A percentile compares a stretch with the other conserved stretches of the same genome.
Evolutionary conservation across 75 land plant genomes (phyloP).

Genomic region (Selaginella moellendorffii): DNA sequence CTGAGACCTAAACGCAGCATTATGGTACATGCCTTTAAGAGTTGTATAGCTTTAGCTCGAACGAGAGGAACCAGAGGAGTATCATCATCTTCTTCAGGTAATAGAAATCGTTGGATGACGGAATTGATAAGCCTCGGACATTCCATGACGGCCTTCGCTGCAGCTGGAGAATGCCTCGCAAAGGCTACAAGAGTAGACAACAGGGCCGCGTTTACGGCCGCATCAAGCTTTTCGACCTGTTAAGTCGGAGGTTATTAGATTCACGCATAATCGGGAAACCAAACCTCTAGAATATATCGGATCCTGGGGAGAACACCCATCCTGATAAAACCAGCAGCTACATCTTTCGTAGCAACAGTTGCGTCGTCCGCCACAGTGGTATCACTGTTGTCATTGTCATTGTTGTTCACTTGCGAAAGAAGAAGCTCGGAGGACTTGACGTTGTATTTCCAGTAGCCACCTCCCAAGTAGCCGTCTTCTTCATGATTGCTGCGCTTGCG

Average conservation of each 20-base stretch:
- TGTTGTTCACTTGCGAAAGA: constrained; percentile 28
- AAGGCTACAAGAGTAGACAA: constrained; percentile 49
- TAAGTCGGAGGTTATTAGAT: no score
- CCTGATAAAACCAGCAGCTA: constrained; percentile 82
- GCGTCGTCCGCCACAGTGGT: constrained; percentile 74
- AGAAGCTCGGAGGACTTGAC: constrained; percentile 67
- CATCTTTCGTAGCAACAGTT: constrained; percentile 69
- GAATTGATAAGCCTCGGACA: constrained; percentile 63
- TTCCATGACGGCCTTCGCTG: constrained; percentile 52
- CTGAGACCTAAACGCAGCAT: neutral
- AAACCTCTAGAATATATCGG: constrained; percentile 84
- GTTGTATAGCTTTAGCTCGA: constrained; percentile 44
- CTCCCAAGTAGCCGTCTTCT: constrained; percentile 54
- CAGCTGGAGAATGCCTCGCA: constrained; percentile 76
- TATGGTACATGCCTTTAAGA: constrained; percentile 39
- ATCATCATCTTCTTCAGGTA: constrained; percentile 13
- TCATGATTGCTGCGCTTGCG: constrained; percentile 50
- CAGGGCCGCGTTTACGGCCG: constrained; percentile 58
- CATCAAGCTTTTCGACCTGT: constrained; percentile 45
- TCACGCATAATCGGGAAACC: no score
- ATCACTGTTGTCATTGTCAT: constrained; percentile 32
- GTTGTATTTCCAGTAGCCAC: constrained; percentile 90
- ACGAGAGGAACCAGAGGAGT: constrained; percentile 12
- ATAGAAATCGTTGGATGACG: constrained; percentile 33
- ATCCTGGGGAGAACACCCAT: constrained; percentile 89